Conservation (phyloP, 2,329 filamentous ascomycete genomes). For the Calonectria multiphialidica region DNA sequence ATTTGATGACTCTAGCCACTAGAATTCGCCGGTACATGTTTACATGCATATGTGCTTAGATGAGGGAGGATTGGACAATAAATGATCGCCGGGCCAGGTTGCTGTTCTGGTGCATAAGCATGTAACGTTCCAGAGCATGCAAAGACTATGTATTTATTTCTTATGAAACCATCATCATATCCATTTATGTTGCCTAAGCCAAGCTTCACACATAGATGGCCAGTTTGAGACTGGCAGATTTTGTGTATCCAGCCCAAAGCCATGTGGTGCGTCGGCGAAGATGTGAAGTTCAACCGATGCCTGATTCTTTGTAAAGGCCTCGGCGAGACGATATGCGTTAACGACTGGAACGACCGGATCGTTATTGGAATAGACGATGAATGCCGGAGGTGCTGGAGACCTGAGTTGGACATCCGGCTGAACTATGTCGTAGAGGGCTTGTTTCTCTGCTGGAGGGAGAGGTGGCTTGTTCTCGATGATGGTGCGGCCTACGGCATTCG, state of each 20-base stretch:
- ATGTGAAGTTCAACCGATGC: constrained; percentile 36
- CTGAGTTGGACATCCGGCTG: constrained; percentile 36
- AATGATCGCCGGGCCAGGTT: too few relatives aligned
- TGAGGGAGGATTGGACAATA: too few relatives aligned
- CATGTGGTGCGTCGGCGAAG: constrained; percentile 39
- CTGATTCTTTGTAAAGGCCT: constrained; percentile 24
- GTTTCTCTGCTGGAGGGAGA: constrained; percentile 35
- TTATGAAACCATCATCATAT: not conserved
- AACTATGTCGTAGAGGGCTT: constrained; percentile 32
- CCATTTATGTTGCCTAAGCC: constrained; percentile 31
- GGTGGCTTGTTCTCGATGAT: constrained; percentile 37
- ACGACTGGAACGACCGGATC: constrained; percentile 36
- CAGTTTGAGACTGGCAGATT: constrained; percentile 35
- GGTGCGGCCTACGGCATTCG: constrained; percentile 34
- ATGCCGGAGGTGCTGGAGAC: constrained; percentile 24
- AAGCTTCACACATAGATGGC: constrained; percentile 36
- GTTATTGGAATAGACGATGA: constrained; percentile 41
- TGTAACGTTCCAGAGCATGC: too few relatives aligned
- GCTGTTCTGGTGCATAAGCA: too few relatives aligned
- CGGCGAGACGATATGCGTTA: constrained; percentile 36
- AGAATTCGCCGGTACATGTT: too few relatives aligned
- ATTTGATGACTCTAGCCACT: too few relatives aligned
- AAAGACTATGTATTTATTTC: not conserved
- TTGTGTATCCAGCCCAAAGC: constrained; percentile 33
- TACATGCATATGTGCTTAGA: too few relatives aligned